Percentiles rank a stretch among this genome's conserved stretches.
phyloP scores from a whole-genome alignment of 176 grass and related monocot genomes.

The Lolium multiflorum region DNA sequence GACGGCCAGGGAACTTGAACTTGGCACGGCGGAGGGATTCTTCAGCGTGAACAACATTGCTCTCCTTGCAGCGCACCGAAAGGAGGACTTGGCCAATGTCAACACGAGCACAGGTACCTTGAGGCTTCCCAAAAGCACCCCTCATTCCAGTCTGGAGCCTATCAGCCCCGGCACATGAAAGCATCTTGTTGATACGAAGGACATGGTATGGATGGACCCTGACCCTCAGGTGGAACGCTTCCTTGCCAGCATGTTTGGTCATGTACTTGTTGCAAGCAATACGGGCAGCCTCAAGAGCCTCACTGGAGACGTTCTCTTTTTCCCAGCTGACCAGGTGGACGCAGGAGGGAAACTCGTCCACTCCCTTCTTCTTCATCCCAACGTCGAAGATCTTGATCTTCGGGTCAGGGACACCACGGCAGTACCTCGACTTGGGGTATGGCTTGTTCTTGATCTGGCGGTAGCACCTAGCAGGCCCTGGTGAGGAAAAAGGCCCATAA shows the following conservation, averaged over 20 bases:
- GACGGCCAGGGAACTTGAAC: conserved; percentile 57
- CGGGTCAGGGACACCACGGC: conserved; percentile 51
- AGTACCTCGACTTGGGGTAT: conserved; percentile 56
- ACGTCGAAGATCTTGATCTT: conserved; percentile 54
- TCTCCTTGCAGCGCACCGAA: conserved; percentile 55
- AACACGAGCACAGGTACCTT: conserved; percentile 54
- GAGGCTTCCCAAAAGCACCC: conserved; percentile 61
- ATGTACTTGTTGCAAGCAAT: conserved; percentile 70
- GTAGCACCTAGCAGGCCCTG: conserved; percentile 51
- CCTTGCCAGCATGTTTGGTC: conserved; percentile 54
- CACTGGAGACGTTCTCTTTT: conserved; percentile 46
- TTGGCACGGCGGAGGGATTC: conserved; percentile 52
- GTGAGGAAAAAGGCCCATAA: not conserved
- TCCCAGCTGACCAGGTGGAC: conserved; percentile 47
- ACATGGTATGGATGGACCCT: conserved; percentile 59
- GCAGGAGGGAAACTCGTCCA: conserved; percentile 52
- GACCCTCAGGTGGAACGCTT: conserved; percentile 56
- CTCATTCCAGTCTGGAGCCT: conserved; percentile 58
- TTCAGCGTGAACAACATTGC: conserved; percentile 42
- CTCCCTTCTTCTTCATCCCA: conserved; percentile 57
- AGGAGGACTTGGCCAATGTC: conserved; percentile 56
- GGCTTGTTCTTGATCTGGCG: conserved; percentile 57
- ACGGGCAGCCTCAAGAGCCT: conserved; percentile 56
- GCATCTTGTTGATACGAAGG: conserved; percentile 64
- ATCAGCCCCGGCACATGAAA: conserved; percentile 58